These are phyloP conservation scores for Pharus latifolius DNA, from an alignment of 176 grass and related monocot genomes.

Conservation along the genomic window DNA sequence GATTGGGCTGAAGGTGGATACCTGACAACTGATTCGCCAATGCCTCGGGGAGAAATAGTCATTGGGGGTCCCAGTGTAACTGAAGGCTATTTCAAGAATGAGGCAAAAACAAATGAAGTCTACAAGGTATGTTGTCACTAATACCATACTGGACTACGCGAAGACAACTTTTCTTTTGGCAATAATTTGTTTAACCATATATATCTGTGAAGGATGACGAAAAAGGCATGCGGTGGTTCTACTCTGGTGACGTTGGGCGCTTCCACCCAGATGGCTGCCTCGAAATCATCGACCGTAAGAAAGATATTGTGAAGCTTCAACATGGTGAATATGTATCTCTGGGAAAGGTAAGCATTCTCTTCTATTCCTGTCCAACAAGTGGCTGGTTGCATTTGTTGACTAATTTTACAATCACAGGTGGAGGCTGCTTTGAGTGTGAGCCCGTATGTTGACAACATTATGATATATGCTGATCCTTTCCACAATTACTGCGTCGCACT, in stretches of 20 bases:
- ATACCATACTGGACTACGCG: not conserved
- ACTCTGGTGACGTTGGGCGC: constrained; percentile 78
- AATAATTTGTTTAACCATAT: constrained; percentile 8
- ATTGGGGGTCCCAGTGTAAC: constrained; percentile 94
- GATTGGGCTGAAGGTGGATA: constrained; percentile 90
- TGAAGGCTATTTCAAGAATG: constrained; percentile 86
- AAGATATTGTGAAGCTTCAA: constrained; percentile 97
- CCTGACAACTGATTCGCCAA: constrained; percentile 67
- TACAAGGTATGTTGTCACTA: constrained; percentile 60
- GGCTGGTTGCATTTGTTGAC: constrained; percentile 11
- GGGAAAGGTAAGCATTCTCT: constrained; percentile 57
- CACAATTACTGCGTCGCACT: constrained; percentile 81
- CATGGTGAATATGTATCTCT: constrained; percentile 98
- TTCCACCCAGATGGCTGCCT: constrained; percentile 93
- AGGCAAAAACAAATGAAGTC: constrained; percentile 85
- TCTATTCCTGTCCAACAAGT: constrained; percentile 9
- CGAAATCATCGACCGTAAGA: constrained; percentile 95
- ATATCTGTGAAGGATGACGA: constrained; percentile 60
- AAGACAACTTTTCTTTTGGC: not conserved
- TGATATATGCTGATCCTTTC: constrained; percentile 83
- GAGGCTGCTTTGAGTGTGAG: constrained; percentile 65
- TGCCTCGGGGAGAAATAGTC: constrained; percentile 89
- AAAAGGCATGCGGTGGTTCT: constrained; percentile 84
- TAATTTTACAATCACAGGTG: constrained; percentile 40
- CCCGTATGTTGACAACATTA: constrained; percentile 87